Conservation (phyloP, 164 flowering plant species). For the Sextonia rubra region DNA sequence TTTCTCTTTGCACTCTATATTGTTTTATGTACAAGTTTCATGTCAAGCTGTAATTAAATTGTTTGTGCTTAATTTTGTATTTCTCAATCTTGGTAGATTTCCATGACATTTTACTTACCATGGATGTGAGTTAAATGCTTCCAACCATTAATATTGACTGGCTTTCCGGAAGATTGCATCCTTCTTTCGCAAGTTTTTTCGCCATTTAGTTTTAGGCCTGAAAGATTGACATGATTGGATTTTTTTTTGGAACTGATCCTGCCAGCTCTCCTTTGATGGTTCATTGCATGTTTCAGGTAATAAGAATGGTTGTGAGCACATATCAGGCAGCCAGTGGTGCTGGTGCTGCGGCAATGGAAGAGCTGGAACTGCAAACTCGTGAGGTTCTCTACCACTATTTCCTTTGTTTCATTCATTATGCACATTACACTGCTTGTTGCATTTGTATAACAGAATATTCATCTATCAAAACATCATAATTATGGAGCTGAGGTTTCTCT, state of each 20-base stretch:
- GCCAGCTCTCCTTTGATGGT: background rate
- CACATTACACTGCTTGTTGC: too few species aligned
- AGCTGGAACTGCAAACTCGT: constrained; percentile 89
- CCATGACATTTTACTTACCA: background rate
- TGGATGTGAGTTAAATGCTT: background rate
- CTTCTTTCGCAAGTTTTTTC: background rate
- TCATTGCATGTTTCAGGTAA: constrained; percentile 40
- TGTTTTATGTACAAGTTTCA: too few species aligned
- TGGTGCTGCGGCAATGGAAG: constrained; percentile 99
- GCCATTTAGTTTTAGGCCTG: background rate
- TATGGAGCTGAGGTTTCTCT: background rate
- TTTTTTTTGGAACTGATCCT: background rate
- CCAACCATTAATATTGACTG: background rate
- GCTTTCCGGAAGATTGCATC: background rate
- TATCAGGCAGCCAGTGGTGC: constrained; percentile 99
- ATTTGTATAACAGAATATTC: background rate
- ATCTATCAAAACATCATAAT: background rate
- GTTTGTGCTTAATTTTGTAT: too few species aligned
- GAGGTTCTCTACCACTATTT: constrained; percentile 51
- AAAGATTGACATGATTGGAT: background rate
- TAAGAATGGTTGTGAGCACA: constrained; percentile 97
- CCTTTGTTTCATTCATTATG: background rate
- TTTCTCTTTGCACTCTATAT: too few species aligned
- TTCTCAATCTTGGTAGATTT: too few species aligned
- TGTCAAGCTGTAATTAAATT: too few species aligned